Conservation (phyloP, 345 rosid genomes). For the Brassica nigra region DNA sequence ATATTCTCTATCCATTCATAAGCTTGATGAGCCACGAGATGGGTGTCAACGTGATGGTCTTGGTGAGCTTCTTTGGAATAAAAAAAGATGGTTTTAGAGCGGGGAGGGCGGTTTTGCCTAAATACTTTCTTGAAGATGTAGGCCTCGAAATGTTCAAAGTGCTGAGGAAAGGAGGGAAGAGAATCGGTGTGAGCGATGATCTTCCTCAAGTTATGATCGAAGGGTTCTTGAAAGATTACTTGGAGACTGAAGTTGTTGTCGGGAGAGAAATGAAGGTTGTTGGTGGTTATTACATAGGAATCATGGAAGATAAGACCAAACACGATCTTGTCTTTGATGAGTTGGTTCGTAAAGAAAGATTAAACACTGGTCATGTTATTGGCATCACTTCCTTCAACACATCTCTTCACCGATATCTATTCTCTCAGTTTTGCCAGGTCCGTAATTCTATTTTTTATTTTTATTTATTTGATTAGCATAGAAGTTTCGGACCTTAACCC, state of each 20-base stretch:
- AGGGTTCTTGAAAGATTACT: slow-evolving; percentile 64
- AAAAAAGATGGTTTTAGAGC: slow-evolving; percentile 52
- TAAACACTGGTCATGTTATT: slow-evolving; percentile 36
- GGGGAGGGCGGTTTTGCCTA: slow-evolving; percentile 73
- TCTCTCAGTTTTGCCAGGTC: slow-evolving; percentile 57
- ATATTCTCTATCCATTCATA: slow-evolving; percentile 58
- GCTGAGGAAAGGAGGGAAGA: slow-evolving; percentile 51
- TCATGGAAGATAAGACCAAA: slow-evolving; percentile 56
- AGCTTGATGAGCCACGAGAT: slow-evolving; percentile 49
- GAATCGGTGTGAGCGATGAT: slow-evolving; percentile 52
- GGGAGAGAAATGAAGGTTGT: slow-evolving; percentile 65
- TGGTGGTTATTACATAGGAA: slow-evolving; percentile 62
- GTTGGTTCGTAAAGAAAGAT: slow-evolving; percentile 32
- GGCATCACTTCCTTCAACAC: slow-evolving; percentile 53
- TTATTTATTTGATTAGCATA: neutral
- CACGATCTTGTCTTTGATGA: slow-evolving; percentile 34
- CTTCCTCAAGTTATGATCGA: slow-evolving; percentile 77
- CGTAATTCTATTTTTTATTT: neutral
- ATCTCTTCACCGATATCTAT: slow-evolving; percentile 46
- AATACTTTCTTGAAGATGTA: slow-evolving; percentile 65
- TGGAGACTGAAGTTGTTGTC: slow-evolving; percentile 57
- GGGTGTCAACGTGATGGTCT: slow-evolving; percentile 64
- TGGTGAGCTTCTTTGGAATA: slow-evolving; percentile 66
- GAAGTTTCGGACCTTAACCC: no score
- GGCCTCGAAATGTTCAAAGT: slow-evolving; percentile 61